phyloP scores from a whole-genome alignment of 805 yeast genomes.

The Jamesozyma lodderae region DNA sequence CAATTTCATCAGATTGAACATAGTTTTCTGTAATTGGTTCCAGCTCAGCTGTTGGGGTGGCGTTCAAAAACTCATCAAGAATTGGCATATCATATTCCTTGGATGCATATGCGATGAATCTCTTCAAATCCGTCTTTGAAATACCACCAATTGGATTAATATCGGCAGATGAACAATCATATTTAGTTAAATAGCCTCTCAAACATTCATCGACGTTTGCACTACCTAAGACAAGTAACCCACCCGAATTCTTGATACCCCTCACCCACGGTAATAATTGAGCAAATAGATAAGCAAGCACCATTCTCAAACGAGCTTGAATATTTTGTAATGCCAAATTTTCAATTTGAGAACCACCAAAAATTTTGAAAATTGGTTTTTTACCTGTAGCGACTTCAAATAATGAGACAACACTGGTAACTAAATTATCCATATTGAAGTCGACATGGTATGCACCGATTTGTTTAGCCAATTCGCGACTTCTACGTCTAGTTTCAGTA shows the following conservation, averaged over 20 bases:
- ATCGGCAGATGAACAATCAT: slow-evolving; percentile 96
- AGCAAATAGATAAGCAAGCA: slow-evolving; percentile 84
- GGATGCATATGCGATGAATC: slow-evolving; percentile 75
- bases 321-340: slow-evolving; percentile 92
- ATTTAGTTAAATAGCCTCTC: slow-evolving; percentile 91
- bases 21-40: slow-evolving; percentile 91
- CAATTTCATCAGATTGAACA: slow-evolving; percentile 93
- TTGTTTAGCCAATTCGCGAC: slow-evolving; percentile 60
- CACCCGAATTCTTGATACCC: slow-evolving; percentile 48
- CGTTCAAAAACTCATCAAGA: slow-evolving; percentile 67
- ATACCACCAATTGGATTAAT: slow-evolving; percentile 98
- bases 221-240: slow-evolving; percentile 83
- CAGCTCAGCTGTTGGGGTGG: slow-evolving; percentile 95
- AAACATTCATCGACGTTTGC: slow-evolving; percentile 97
- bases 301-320: slow-evolving; percentile 95
- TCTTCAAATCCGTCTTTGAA: slow-evolving; percentile 84
- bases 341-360: slow-evolving; percentile 89
- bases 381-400: slow-evolving; percentile 89
- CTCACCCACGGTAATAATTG: slow-evolving; percentile 94
- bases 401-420: slow-evolving; percentile 59
- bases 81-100: slow-evolving; percentile 65
- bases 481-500: slow-evolving; percentile 72
- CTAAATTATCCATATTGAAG: slow-evolving; percentile 83
- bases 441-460: slow-evolving; percentile 89
- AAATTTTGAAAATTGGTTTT: slow-evolving; percentile 77